Evolutionary conservation across 2,329 filamentous ascomycete species (phyloP), one percentile per base, ranked within the genome.

Genomic region (Alternaria panax): DNA sequence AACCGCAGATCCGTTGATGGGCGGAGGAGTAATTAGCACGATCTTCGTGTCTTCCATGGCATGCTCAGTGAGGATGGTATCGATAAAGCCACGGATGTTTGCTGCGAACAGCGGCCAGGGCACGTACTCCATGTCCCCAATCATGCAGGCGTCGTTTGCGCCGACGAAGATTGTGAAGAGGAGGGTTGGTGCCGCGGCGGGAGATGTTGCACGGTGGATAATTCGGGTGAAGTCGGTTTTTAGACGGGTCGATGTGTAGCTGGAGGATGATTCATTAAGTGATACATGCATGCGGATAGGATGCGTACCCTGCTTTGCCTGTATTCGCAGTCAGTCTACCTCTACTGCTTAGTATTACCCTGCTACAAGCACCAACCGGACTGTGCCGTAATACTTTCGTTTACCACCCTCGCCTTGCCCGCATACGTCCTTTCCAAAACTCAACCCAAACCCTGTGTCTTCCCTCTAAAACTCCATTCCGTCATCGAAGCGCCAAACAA

Each of bases 111-210:
- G 57, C 3, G 64, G 59, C 25, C 79, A 63, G 2, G 78, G 74
- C 2, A 79, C 75, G 34, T 72, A 70, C 36, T 71, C 70, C 11
- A 38, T 38, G 3, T 57, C 40, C 11, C 56, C 51, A n/a, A 68
- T 42, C 27, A 78, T 57, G 57, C 73, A 78, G 24, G 78, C 77
- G 54, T 80, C 78, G 50, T 80, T 80, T 25, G 76, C 78, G 36
- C 79, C 78, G 8, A 80, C 55, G 55, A 79, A 78, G 57, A 80
- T 79, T 18, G 76, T 79, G 61, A 80, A 68, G 54, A 80, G 70
- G 24, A 79, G 69, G 6, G 75, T 78, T n/a, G 59, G 62, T 3
- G 69, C 47, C 1, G 69, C 65, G 18, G 11, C n/a, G 1, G 67
- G 64, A 1, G 57, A 24, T 18, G 68, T 74, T 9, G 68, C 60